Percentiles rank a stretch among this genome's conserved stretches.
These are phyloP conservation scores for Dictyostelium citrinum DNA, from an alignment of 78 protist genomes.

Conservation along the genomic window DNA sequence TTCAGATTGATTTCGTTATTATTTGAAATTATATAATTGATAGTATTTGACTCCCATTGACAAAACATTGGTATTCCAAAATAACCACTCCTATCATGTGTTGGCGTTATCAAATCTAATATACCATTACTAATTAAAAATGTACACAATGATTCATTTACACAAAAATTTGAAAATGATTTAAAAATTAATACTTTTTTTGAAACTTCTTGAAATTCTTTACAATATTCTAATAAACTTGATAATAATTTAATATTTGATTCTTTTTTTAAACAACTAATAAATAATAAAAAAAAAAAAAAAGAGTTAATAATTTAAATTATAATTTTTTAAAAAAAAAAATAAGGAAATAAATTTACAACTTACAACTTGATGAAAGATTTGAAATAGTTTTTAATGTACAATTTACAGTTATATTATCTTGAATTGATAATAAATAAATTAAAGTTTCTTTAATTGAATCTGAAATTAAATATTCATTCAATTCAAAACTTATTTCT, in stretches of 20 bases:
- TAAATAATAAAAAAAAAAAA: background rate
- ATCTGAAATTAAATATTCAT: slow-evolving; percentile 11
- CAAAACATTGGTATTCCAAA: slow-evolving; percentile 68
- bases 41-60: slow-evolving; percentile 58
- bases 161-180: slow-evolving; percentile 63
- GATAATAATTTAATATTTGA: slow-evolving; percentile 32
- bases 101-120: slow-evolving; percentile 45
- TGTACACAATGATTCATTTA: slow-evolving; percentile 14
- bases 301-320: background rate
- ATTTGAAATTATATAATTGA: background rate
- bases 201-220: background rate
- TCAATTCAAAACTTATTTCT: slow-evolving; percentile 14
- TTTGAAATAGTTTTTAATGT: slow-evolving; percentile 48
- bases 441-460: slow-evolving; percentile 41
- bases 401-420: slow-evolving; percentile 46
- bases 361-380: slow-evolving; percentile 41
- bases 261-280: slow-evolving; percentile 59
- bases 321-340: background rate
- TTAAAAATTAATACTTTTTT: slow-evolving; percentile 46
- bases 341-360: background rate
- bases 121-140: slow-evolving; percentile 39
- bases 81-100: background rate
- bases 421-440: slow-evolving; percentile 13
- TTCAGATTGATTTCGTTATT: background rate
- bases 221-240: slow-evolving; percentile 42